Evolutionary conservation across 2,329 filamentous ascomycete genomes (phyloP).

Genomic region (Pyricularia sp.): DNA sequence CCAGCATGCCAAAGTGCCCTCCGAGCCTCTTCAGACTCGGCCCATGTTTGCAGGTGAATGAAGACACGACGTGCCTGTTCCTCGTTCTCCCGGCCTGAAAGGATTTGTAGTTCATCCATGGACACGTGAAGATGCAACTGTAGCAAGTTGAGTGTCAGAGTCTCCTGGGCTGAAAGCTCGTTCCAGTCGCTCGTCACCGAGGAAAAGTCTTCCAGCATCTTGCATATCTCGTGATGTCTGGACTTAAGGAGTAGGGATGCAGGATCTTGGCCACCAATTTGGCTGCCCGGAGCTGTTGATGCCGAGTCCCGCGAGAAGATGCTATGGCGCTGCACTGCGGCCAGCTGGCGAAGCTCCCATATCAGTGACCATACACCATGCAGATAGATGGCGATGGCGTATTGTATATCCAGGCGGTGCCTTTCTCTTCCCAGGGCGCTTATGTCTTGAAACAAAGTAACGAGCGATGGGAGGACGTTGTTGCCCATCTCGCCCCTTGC

Average conservation of each 20-base stretch:
- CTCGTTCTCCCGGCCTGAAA: slow-evolving; percentile 58
- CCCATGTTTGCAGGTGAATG: slow-evolving; percentile 11
- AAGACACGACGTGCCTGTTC: slow-evolving; percentile 43
- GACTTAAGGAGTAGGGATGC: slow-evolving; percentile 33
- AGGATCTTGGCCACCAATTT: neutral
- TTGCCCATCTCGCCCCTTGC: slow-evolving; percentile 25
- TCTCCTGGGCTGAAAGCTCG: slow-evolving; percentile 33
- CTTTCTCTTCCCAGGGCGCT: slow-evolving; percentile 39
- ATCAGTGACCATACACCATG: slow-evolving; percentile 58
- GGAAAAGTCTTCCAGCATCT: slow-evolving; percentile 41
- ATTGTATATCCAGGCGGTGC: slow-evolving; percentile 43
- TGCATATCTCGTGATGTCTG: slow-evolving; percentile 53
- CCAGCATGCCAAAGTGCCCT: slow-evolving; percentile 13
- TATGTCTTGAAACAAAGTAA: slow-evolving; percentile 48
- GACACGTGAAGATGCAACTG: slow-evolving; percentile 57
- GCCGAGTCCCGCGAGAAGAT: slow-evolving; percentile 29
- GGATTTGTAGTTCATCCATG: slow-evolving; percentile 55
- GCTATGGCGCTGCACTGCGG: slow-evolving; percentile 36
- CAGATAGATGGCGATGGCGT: slow-evolving; percentile 50
- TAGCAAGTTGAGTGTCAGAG: slow-evolving; percentile 41
- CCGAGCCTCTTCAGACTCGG: slow-evolving; percentile 6
- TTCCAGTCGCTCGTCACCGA: slow-evolving; percentile 30
- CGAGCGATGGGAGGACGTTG: slow-evolving; percentile 38
- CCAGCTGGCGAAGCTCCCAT: slow-evolving; percentile 54
- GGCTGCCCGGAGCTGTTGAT: neutral